These are phyloP conservation scores for Talaromyces sp. DNA, from an alignment of 2,329 filamentous ascomycete genomes.

Conservation along the genomic window DNA sequence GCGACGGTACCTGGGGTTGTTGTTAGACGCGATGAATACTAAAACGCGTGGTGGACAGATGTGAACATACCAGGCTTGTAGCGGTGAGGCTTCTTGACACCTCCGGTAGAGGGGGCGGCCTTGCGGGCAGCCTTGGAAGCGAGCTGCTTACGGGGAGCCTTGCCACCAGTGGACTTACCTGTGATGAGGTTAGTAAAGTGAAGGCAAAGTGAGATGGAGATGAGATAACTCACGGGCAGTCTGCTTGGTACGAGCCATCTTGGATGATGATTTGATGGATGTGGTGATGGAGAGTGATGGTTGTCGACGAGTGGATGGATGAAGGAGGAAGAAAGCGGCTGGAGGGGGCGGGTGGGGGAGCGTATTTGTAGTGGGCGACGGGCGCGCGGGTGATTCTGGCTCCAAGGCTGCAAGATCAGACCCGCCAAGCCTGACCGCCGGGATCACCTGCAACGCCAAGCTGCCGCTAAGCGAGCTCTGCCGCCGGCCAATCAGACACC, in stretches of 20 bases:
- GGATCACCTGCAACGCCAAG: too few relatives aligned
- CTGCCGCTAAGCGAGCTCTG: conserved; percentile 29
- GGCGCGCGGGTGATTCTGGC: conserved; percentile 32
- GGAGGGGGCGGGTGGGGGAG: conserved; percentile 33
- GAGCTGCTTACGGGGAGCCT: conserved; percentile 86
- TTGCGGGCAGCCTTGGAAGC: conserved; percentile 99
- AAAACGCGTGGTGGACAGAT: background rate
- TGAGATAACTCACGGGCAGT: conserved; percentile 42
- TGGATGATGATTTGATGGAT: conserved; percentile 21
- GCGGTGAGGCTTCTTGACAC: conserved; percentile 93
- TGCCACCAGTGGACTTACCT: conserved; percentile 72
- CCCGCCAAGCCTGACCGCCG: background rate
- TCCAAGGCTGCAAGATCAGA: conserved; percentile 22
- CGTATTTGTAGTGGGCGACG: conserved; percentile 37
- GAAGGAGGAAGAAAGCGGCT: conserved; percentile 31
- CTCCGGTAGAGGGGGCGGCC: conserved; percentile 91
- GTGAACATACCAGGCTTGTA: conserved; percentile 67
- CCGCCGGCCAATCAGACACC: conserved; percentile 27
- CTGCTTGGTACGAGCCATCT: conserved; percentile 50
- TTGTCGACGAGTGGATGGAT: conserved; percentile 5
- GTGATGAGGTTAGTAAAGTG: conserved; percentile 13
- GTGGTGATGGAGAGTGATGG: conserved; percentile 25
- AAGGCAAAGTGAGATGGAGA: conserved; percentile 12
- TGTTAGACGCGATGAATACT: background rate
- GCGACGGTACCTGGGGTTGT: conserved; percentile 66